These are phyloP conservation scores for Martiniozyma asiatica DNA, from an alignment of 1,139 yeast genomes.

Conservation along the genomic window DNA sequence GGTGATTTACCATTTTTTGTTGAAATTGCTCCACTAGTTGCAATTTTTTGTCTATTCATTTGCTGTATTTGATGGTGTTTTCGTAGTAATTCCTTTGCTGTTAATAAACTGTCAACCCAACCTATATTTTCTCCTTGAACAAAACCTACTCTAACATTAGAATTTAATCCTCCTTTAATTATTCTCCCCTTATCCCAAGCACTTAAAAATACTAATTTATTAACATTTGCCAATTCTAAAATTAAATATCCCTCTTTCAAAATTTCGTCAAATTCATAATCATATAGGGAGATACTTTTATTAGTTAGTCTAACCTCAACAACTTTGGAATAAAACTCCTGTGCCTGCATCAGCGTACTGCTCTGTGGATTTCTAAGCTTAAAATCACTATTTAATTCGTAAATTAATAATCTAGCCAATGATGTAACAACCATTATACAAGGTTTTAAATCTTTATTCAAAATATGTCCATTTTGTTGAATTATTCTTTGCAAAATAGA, in stretches of 20 bases:
- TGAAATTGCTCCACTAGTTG: too few species aligned
- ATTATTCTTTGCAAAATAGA: slow-evolving; percentile 29
- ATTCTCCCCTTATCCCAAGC: slow-evolving; percentile 21
- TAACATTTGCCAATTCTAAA: slow-evolving; percentile 46
- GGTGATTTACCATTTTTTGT: too few species aligned
- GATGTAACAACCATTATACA: slow-evolving; percentile 27
- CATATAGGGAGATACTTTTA: slow-evolving; percentile 64
- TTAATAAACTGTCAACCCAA: slow-evolving; percentile 40
- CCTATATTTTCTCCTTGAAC: slow-evolving; percentile 23
- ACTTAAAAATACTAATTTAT: slow-evolving; percentile 47
- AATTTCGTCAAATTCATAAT: slow-evolving; percentile 55
- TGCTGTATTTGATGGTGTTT: slow-evolving; percentile 3
- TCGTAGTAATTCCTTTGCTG: slow-evolving; percentile 30
- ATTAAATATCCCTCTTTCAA: slow-evolving; percentile 50
- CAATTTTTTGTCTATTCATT: neutral
- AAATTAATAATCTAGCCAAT: slow-evolving; percentile 26
- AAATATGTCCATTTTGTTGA: slow-evolving; percentile 25
- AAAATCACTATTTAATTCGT: slow-evolving; percentile 21
- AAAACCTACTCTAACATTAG: slow-evolving; percentile 29
- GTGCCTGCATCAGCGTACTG: slow-evolving; percentile 20
- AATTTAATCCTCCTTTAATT: slow-evolving; percentile 26
- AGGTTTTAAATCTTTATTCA: slow-evolving; percentile 26
- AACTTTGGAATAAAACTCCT: slow-evolving; percentile 27
- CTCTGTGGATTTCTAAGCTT: slow-evolving; percentile 20
- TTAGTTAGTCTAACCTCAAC: slow-evolving; percentile 43